These are phyloP conservation scores for Cutaneotrichosporon daszewskae DNA, from an alignment of 1,284 basidiomycete species.

Conservation along the genomic window DNA sequence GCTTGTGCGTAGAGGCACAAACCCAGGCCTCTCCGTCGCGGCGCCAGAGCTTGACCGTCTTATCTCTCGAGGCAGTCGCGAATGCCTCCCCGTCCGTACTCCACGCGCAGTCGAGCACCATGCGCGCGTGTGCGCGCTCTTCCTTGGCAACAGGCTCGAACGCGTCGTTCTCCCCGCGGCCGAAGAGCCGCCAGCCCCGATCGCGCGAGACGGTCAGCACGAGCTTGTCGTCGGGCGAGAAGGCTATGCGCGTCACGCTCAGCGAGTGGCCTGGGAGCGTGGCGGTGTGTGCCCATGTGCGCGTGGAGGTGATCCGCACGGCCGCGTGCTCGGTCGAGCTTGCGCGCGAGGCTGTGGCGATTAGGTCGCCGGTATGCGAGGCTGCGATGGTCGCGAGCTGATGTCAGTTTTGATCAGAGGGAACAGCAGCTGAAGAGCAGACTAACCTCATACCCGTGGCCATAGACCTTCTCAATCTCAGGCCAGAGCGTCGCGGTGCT, in stretches of 20 bases:
- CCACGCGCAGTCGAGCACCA: constrained; percentile 95
- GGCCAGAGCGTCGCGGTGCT: constrained; percentile 89
- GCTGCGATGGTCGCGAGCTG: constrained; percentile 71
- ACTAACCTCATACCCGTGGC: constrained; percentile 88
- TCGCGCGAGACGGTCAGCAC: constrained; percentile 85
- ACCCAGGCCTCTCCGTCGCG: not conserved
- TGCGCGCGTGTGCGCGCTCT: constrained; percentile 81
- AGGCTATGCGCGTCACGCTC: constrained; percentile 83
- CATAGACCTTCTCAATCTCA: constrained; percentile 93
- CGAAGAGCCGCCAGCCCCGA: constrained; percentile 84
- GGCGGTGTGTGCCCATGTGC: constrained; percentile 62
- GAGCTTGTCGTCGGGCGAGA: constrained; percentile 72
- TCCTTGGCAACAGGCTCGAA: constrained; percentile 58
- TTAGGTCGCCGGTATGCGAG: constrained; percentile 61
- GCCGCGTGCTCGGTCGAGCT: constrained; percentile 82
- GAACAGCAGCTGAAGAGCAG: too few species aligned
- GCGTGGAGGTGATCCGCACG: constrained; percentile 73
- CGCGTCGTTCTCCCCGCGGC: constrained; percentile 42
- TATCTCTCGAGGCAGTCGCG: constrained; percentile 90
- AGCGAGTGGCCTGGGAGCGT: constrained; percentile 64
- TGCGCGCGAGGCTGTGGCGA: constrained; percentile 91
- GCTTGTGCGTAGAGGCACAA: constrained; percentile 32
- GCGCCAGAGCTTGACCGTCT: constrained; percentile 59
- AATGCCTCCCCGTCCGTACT: constrained; percentile 62
- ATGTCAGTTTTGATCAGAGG: too few species aligned